These are phyloP conservation scores for Talinum fruticosum DNA, from an alignment of 148 eudicot species.

Conservation along the genomic window DNA sequence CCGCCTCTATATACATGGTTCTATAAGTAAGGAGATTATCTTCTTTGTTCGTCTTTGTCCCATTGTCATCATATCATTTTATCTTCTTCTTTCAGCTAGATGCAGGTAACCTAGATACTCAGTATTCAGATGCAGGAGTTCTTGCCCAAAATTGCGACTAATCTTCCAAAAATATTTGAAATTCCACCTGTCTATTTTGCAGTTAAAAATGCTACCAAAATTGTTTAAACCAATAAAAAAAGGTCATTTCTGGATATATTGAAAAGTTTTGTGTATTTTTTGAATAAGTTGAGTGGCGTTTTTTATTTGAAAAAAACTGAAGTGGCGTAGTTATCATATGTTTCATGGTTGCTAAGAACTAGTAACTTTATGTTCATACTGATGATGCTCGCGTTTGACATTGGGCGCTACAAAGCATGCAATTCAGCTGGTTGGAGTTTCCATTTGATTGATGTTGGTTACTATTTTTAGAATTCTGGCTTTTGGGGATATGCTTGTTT, in stretches of 20 bases:
- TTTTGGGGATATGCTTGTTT: not conserved
- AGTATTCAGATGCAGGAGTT: not conserved
- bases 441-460: not conserved
- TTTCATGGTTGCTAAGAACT: too few relatives aligned
- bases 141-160: too few relatives aligned
- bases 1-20: constrained; percentile 87
- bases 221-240: too few relatives aligned
- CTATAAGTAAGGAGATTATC: constrained; percentile 58
- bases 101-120: too few relatives aligned
- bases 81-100: not conserved
- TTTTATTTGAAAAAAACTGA: too few relatives aligned
- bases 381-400: not conserved
- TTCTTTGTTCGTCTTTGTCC: not conserved
- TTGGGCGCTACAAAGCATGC: not conserved
- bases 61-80: not conserved
- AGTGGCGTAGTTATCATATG: too few relatives aligned
- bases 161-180: too few relatives aligned
- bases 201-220: too few relatives aligned
- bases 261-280: too few relatives aligned
- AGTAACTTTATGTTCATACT: not conserved
- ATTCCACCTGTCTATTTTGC: too few relatives aligned
- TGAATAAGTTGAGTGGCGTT: too few relatives aligned
- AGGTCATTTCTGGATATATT: too few relatives aligned
- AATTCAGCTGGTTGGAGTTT: not conserved
- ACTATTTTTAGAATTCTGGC: not conserved